Conservation (phyloP, 108 stramenopile genomes). For the Cyclostephanos invisitatus region DNA sequence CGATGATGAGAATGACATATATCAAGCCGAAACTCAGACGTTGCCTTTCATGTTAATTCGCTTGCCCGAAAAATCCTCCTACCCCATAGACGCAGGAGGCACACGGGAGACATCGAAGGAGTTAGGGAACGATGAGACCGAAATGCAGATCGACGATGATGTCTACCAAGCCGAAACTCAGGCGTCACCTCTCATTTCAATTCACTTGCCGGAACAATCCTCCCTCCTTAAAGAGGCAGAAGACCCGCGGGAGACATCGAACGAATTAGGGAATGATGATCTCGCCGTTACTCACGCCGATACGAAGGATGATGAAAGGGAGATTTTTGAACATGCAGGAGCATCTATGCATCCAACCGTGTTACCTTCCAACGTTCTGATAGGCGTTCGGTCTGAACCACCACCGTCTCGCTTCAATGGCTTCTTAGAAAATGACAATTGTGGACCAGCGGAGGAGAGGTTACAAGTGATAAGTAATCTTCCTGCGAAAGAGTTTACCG, state of each 20-base stretch:
- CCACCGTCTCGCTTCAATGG: neutral
- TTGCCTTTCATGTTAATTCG: neutral
- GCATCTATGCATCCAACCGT: neutral
- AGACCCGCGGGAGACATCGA: neutral
- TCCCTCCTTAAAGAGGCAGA: neutral
- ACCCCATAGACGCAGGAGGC: neutral
- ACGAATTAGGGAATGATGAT: neutral
- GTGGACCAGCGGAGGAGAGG: neutral
- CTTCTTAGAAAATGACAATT: neutral
- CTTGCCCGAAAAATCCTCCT: neutral
- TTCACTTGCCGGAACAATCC: neutral
- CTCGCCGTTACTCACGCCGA: neutral
- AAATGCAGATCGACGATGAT: conserved; percentile 17
- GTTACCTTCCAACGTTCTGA: neutral
- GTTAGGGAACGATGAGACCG: no score
- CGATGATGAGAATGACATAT: conserved; percentile 8
- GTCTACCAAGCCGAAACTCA: conserved; percentile 25
- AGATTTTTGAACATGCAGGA: neutral
- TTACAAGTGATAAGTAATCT: neutral
- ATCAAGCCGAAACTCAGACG: conserved; percentile 23
- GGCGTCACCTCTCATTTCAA: neutral
- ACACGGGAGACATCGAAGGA: neutral
- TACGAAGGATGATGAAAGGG: neutral
- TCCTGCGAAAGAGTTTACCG: neutral
- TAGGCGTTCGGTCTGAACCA: neutral